A percentile compares a stretch with the other conserved stretches of the same genome.
These are phyloP conservation scores for Podospora bellae-mahoneyi DNA, from an alignment of 495 filamentous ascomycete species.

Conservation along the genomic window DNA sequence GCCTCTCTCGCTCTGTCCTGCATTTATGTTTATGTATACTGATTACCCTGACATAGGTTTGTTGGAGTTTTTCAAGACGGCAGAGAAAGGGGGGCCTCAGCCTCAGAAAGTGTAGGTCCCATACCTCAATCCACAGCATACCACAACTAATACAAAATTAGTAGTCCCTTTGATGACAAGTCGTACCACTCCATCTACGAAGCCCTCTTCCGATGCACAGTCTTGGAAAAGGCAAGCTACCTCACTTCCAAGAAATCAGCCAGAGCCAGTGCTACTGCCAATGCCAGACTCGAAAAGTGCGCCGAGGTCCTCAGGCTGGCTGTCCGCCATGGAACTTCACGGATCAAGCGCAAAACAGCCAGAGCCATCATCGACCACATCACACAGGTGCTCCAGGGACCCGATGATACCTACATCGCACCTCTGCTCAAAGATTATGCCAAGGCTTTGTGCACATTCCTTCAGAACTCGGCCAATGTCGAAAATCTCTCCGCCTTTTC, in stretches of 20 bases:
- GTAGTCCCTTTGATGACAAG: slow-evolving; percentile 57
- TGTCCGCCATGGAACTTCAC: slow-evolving; percentile 63
- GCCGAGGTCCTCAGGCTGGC: slow-evolving; percentile 69
- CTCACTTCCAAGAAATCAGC: slow-evolving; percentile 50
- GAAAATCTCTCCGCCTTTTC: slow-evolving; percentile 62
- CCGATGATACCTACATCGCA: slow-evolving; percentile 61
- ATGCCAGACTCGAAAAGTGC: slow-evolving; percentile 61
- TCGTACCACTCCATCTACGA: slow-evolving; percentile 79
- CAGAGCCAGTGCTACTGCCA: slow-evolving; percentile 44
- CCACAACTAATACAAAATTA: neutral
- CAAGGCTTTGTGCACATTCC: slow-evolving; percentile 64
- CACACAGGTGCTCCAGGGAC: slow-evolving; percentile 63
- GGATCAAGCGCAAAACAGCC: slow-evolving; percentile 71
- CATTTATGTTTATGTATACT: slow-evolving; percentile 40
- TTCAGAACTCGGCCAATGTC: slow-evolving; percentile 70
- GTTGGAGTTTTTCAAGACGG: slow-evolving; percentile 26
- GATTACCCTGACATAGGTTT: slow-evolving; percentile 41
- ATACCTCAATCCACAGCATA: neutral
- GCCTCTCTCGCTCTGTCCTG: slow-evolving; percentile 18
- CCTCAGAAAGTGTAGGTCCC: slow-evolving; percentile 10
- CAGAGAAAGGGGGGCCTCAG: slow-evolving; percentile 25
- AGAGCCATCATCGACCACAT: slow-evolving; percentile 78
- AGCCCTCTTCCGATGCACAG: slow-evolving; percentile 66
- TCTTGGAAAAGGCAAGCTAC: slow-evolving; percentile 63
- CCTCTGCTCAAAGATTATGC: slow-evolving; percentile 76